Base-by-base conservation (phyloP, 805 yeast genomes). In the Ogataea salicorniae region DNA sequence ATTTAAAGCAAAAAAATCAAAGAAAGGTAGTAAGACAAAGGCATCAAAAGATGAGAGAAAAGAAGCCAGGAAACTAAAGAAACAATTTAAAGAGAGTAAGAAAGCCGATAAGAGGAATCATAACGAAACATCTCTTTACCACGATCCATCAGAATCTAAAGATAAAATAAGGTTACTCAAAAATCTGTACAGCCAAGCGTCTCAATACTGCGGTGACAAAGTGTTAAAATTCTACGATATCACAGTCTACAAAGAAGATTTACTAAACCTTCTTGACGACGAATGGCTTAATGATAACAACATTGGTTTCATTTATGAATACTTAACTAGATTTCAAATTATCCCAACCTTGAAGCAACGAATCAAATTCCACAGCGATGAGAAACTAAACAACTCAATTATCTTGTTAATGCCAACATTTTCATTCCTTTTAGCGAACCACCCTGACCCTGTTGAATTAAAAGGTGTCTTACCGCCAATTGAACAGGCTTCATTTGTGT, bases 211-310 rank as follows among this genome's bases (percentile, higher is more conserved):
- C 16, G 46, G 46, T 34, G 55, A 58, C 36, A 68, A 68, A 50
- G 54, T 77, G 3, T 60, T 77, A 23, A 80, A 79, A 50, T 78
- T 73, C 55, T 75, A 76, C 46, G 83, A 83, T 51, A 73, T 81
- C 8, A 74, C 84, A 0, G 63, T 84, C 2, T 80, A 80, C 56
- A 70, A 72, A 46, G 77, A 76, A 20, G 94, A 87, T 58, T 52
- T 84, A 9, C 69, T 67, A 40, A 81, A 78, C 54, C 62, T 86
- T 15, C 67, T 71, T 43, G 81, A 83, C 17, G 85, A 77, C 34
- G 84, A 83, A 58, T 86, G 94, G 92, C 66, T 86, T 31, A 83
- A 81, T 56, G 92, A 85, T 58, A 83, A 83, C 56, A 79, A 83
- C 54, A 74, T 86, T 36, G 69, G 84, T 0, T 77, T 84, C 46